A percentile compares a stretch with the other conserved stretches of the same genome.
Conservation (phyloP, 345 rosid species). For the Dipteronia sinensis region DNA sequence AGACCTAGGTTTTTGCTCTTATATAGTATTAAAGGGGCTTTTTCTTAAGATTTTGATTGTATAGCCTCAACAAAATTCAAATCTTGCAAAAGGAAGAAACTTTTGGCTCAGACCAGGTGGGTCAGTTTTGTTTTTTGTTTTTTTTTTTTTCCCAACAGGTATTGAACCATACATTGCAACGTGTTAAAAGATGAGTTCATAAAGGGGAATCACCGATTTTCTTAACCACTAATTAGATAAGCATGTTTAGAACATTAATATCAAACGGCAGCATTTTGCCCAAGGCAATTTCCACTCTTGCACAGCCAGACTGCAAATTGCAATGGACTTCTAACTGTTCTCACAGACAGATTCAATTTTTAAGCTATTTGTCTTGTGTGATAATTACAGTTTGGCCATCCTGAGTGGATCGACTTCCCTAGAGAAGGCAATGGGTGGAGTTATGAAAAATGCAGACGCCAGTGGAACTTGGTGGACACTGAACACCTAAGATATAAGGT, state of each 20-base stretch:
- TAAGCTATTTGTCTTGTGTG: constrained; percentile 20
- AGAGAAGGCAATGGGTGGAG: constrained; percentile 89
- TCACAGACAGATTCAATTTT: background rate
- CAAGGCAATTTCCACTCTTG: background rate
- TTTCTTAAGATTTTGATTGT: constrained; percentile 1
- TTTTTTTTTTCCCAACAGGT: background rate
- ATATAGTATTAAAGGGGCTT: background rate
- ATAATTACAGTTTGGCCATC: constrained; percentile 72
- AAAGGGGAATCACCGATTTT: background rate
- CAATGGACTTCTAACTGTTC: background rate
- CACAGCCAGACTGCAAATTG: background rate
- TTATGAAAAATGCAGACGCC: constrained; percentile 78
- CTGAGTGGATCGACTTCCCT: constrained; percentile 89
- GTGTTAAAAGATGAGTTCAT: background rate
- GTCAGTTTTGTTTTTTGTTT: no score
- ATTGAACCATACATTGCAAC: background rate
- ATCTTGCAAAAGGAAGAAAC: background rate
- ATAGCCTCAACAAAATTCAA: background rate
- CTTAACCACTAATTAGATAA: background rate
- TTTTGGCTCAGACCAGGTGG: background rate
- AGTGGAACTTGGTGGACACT: constrained; percentile 60
- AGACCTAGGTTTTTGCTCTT: background rate
- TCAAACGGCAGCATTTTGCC: background rate
- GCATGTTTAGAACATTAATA: background rate
- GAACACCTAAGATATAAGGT: constrained; percentile 82